Base-by-base conservation (phyloP, 225 moss, liverwort and hornwort genomes). In the Anthoceros angustus region DNA sequence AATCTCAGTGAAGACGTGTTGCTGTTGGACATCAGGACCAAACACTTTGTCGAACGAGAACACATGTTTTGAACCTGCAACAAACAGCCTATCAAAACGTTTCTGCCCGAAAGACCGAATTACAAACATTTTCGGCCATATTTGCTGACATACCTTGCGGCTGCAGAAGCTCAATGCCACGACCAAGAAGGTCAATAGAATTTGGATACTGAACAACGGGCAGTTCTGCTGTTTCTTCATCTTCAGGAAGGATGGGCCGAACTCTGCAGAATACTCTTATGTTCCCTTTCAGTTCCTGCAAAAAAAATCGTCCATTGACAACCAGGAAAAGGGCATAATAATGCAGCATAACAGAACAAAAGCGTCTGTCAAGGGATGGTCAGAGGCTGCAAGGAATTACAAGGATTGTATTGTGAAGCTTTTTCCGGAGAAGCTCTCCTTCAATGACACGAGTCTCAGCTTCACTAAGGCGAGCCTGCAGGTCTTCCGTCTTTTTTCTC, bases 221-320 rank as follows among this genome's bases (percentile, higher is more conserved):
- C 4, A 67, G 48, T 8, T 82, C 86, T 10, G 67, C 71, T 18
- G 49, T 69, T 10, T 91, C 91, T 55, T 91, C 88, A 41, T 88
- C 88, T 4, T 95, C 90, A 5, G 77, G 72, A 80, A 95, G 74
- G 21, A 91, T 68, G 55, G 95, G 95, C 11, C 95, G 85, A 14
- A 95, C 95, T 74, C 95, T 85, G 70, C 95, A 95, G 70, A 95
- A 95, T 5, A 95, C 95, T 63, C 95, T 78, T 39, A 95, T 90
- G 32, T 95, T 95, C 9, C 95, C 95, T 66, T 95, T 95, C 42
- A 95, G 80, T 70, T 95, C 95, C 94, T 94, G 87, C 55, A 71
- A 24, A 40, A 16, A 46, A 46, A 11, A 7, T 43, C 9, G 12
- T 8, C 9, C 8, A 7, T 43, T 43, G 43, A n/a, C n/a, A 43